phyloP scores from a whole-genome alignment of 164 flowering plant genomes.

The Tetracentron sinense region DNA sequence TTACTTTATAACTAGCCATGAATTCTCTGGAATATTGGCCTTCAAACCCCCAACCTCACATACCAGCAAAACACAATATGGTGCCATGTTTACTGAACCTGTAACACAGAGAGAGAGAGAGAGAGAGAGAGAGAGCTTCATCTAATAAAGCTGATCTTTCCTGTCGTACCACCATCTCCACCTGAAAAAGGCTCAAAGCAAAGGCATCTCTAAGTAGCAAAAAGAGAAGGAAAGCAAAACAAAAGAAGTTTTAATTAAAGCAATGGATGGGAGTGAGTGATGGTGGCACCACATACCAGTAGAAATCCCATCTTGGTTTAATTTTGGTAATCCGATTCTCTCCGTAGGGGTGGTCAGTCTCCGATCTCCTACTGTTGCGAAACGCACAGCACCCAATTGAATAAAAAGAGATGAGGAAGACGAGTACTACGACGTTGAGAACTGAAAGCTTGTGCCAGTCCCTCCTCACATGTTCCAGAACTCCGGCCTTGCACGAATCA shows the following conservation, averaged over 20 bases:
- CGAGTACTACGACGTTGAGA: slow-evolving; percentile 62
- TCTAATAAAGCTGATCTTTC: slow-evolving; percentile 62
- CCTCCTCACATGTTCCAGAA: slow-evolving; percentile 58
- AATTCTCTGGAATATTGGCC: too few relatives aligned
- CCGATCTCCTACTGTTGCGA: slow-evolving; percentile 58
- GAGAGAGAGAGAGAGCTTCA: too few relatives aligned
- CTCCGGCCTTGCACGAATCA: slow-evolving; percentile 94
- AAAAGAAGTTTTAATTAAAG: not conserved
- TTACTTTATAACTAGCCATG: too few relatives aligned
- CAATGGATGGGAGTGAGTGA: not conserved
- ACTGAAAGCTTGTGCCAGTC: slow-evolving; percentile 88
- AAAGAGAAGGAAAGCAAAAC: not conserved
- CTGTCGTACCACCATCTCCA: slow-evolving; percentile 81
- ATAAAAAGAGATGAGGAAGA: slow-evolving; percentile 73
- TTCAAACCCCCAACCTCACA: too few relatives aligned
- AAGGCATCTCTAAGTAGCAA: not conserved
- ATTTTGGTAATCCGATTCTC: slow-evolving; percentile 69
- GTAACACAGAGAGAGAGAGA: too few relatives aligned
- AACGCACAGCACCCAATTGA: slow-evolving; percentile 84
- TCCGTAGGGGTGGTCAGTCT: slow-evolving; percentile 67
- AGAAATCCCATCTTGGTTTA: slow-evolving; percentile 89
- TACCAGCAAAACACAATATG: too few relatives aligned
- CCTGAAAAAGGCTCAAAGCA: slow-evolving; percentile 41
- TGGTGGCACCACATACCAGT: slow-evolving; percentile 50
- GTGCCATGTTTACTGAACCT: too few relatives aligned